Evolutionary conservation across 2,329 filamentous ascomycete genomes (phyloP), one percentile per base, ranked within the genome.

Genomic region (Paramyrothecium roridum): DNA sequence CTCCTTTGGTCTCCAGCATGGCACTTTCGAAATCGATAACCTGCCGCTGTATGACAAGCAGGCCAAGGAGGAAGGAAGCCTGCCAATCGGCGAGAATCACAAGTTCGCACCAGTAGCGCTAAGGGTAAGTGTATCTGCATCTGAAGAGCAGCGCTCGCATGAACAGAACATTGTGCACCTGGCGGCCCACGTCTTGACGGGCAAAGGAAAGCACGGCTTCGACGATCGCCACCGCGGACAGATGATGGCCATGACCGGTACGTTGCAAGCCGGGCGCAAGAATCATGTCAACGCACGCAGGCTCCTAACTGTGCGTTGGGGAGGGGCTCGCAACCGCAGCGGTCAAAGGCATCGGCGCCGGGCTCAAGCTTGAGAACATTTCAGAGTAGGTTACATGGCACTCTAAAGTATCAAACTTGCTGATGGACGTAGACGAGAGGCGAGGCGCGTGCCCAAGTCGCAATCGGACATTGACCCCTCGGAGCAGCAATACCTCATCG

Each of bases 11-110:
- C n/a, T n/a, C n/a, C n/a, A n/a, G 17, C 30, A 78, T 76, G 4
- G 75, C 77, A 77, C 78, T 3, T 80, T 80, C 59, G 80, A 80
- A 57, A 76, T 77, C 3, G 78, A 81, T 64, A 81, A 81, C 53
- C 64, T 81, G n/a, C 69, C 81, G 2, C 61, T 76, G 2, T 80
- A 81, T 58, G 68, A 75, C 2, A 71, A 71, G 1, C 76, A 80
- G 58, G 76, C 75, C 10, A 67, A 77, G 54, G 65, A 72, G 22
- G 74, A 79, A 40, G 76, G 75, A 1, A 57, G 71, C 2, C 63
- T 81, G 11, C 79, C 78, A 0, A 74, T 80, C 57, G 78, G 78
- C 8, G 59, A 71, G 40, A 67, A 71, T 12, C 75, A 81, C 66
- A 78, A 78, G 62, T 79, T 81, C 56, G 76, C 79, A 0, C 78